A percentile compares a stretch with the other conserved stretches of the same genome.
phyloP scores from a whole-genome alignment of 2,329 filamentous ascomycete genomes.

The Boeremia lycopersici region DNA sequence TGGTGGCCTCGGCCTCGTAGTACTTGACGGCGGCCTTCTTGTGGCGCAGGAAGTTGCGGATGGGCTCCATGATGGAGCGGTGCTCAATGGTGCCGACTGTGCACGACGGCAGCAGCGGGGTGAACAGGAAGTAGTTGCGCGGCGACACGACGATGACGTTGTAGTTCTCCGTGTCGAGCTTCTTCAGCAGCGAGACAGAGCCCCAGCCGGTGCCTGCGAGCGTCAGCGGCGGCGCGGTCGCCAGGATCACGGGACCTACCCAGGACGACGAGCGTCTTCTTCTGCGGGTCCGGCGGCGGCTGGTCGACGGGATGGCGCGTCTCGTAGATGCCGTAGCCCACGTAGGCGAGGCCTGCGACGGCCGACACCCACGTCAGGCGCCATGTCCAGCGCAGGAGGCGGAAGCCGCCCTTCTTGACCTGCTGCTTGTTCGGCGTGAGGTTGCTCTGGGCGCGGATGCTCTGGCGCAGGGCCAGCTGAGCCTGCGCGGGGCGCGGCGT shows the following conservation, averaged over 20 bases:
- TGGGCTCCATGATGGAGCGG: slow-evolving; percentile 99
- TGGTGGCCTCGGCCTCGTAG: slow-evolving; percentile 97
- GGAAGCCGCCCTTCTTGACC: slow-evolving; percentile 59
- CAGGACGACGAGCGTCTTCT: slow-evolving; percentile 96
- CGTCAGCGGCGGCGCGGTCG: not conserved
- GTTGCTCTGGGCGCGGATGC: slow-evolving; percentile 42
- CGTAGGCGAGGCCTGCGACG: slow-evolving; percentile 71
- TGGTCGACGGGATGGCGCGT: slow-evolving; percentile 84
- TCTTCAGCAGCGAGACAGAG: slow-evolving; percentile 95
- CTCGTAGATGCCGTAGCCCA: slow-evolving; percentile 81
- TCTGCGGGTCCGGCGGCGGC: slow-evolving; percentile 76
- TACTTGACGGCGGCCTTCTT: slow-evolving; percentile 93
- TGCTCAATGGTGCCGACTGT: slow-evolving; percentile 98
- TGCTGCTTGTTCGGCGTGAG: slow-evolving; percentile 41
- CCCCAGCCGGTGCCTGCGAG: slow-evolving; percentile 89
- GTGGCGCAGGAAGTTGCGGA: slow-evolving; percentile 92
- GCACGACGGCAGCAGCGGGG: slow-evolving; percentile 93
- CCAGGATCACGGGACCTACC: slow-evolving; percentile 62
- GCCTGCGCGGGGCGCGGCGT: slow-evolving; percentile 40
- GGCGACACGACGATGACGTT: slow-evolving; percentile 98
- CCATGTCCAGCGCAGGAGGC: slow-evolving; percentile 80
- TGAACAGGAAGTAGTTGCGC: slow-evolving; percentile 99
- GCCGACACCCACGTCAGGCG: slow-evolving; percentile 78
- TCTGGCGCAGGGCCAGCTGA: slow-evolving; percentile 46
- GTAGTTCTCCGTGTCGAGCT: slow-evolving; percentile 98